Percentiles rank a stretch among this genome's conserved stretches.
phyloP scores from a whole-genome alignment of 768 basidiomycete species.

The Collybia sordida region DNA sequence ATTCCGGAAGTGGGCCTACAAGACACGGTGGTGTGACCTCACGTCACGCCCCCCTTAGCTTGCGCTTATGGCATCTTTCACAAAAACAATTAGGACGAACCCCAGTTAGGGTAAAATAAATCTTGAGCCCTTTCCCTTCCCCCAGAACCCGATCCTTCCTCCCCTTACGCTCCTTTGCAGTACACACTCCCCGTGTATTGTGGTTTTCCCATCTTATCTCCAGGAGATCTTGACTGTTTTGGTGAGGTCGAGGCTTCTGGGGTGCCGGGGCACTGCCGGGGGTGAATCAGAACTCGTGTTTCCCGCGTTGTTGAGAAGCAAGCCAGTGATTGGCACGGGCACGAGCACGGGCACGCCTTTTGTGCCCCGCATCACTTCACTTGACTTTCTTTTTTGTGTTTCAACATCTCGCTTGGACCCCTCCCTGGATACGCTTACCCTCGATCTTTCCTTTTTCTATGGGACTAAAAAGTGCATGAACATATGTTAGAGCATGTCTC shows the following conservation, averaged over 20 bases:
- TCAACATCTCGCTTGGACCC: neutral
- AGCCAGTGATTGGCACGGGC: too few species aligned
- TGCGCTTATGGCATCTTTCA: neutral
- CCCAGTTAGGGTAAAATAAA: constrained; percentile 1
- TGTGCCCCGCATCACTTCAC: neutral
- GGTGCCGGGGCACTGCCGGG: constrained; percentile 6
- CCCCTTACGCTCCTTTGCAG: neutral
- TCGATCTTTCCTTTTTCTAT: neutral
- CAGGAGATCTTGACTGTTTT: constrained; percentile 5
- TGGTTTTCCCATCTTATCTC: constrained; percentile 5
- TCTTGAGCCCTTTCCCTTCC: neutral
- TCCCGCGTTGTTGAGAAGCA: constrained; percentile 13
- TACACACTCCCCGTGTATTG: too few species aligned
- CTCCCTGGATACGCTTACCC: neutral
- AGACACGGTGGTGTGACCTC: constrained; percentile 9
- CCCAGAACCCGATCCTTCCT: neutral
- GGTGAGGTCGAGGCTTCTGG: constrained; percentile 2
- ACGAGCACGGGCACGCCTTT: too few species aligned
- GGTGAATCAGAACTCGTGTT: constrained; percentile 18
- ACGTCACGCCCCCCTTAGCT: constrained; percentile 2
- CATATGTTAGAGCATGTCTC: constrained; percentile 9
- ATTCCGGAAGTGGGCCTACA: neutral
- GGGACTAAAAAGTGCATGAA: constrained; percentile 1
- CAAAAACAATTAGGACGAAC: neutral
- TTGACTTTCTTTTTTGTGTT: neutral